Conservation (phyloP, 257 asterid genomes). For the Solanum chilense region DNA sequence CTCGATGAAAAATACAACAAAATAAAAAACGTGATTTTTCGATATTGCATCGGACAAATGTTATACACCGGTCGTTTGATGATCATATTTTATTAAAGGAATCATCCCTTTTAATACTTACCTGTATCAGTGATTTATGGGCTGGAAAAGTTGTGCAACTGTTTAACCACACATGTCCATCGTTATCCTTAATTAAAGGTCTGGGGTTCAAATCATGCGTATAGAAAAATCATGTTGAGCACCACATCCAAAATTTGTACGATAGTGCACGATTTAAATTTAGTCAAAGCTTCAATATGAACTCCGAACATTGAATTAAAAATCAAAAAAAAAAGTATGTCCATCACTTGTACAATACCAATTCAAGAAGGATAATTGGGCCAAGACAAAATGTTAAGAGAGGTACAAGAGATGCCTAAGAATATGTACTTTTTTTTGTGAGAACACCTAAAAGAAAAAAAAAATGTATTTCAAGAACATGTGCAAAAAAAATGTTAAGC, state of each 20-base stretch:
- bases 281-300: rapidly evolving
- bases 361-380: neutral
- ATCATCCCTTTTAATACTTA: neutral
- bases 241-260: rapidly evolving
- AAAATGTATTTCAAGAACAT: neutral
- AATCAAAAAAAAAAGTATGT: neutral
- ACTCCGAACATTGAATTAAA: rapidly evolving
- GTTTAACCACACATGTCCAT: neutral
- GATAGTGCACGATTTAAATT: too few species aligned
- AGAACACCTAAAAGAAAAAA: neutral
- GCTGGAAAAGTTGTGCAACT: neutral
- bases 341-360: neutral
- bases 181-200: too few species aligned
- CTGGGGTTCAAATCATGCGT: rapidly evolving
- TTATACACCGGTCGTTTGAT: neutral
- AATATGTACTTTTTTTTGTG: neutral
- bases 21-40: neutral
- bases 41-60: neutral
- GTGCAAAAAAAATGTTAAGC: neutral
- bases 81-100: neutral
- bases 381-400: neutral
- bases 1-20: neutral
- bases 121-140: neutral
- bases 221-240: too few species aligned
- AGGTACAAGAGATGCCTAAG: neutral